Evolutionary conservation across 805 yeast species (phyloP).

Genomic region (Dipodascus albidus): DNA sequence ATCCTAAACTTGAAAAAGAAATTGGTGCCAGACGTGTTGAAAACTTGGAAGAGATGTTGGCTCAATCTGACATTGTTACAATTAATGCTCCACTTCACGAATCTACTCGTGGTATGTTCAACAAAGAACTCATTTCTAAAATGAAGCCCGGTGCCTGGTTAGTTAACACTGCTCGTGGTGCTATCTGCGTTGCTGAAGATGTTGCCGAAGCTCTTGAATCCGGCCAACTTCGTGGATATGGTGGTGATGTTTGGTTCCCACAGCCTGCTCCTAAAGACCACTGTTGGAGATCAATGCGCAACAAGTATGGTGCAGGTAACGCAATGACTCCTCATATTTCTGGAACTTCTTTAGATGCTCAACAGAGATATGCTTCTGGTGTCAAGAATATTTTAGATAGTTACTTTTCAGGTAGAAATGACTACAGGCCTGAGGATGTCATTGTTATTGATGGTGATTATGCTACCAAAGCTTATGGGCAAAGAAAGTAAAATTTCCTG

Average conservation of each 20-base stretch:
- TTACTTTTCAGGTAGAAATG: conserved; percentile 48
- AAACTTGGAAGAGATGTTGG: conserved; percentile 50
- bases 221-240: conserved; percentile 68
- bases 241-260: conserved; percentile 80
- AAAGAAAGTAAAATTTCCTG: conserved; percentile 28
- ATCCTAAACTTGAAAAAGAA: conserved; percentile 44
- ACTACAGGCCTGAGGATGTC: conserved; percentile 67
- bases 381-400: conserved; percentile 52
- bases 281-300: conserved; percentile 64
- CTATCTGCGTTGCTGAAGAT: conserved; percentile 60
- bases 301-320: conserved; percentile 61
- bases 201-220: conserved; percentile 61
- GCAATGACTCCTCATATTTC: conserved; percentile 80
- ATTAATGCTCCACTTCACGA: conserved; percentile 71
- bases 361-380: conserved; percentile 60
- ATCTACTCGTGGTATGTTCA: conserved; percentile 52
- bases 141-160: conserved; percentile 66
- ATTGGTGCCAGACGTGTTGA: conserved; percentile 52
- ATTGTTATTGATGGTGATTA: conserved; percentile 63
- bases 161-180: conserved; percentile 76
- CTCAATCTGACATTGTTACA: conserved; percentile 61
- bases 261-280: conserved; percentile 73
- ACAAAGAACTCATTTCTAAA: conserved; percentile 45
- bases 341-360: conserved; percentile 75
- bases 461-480: conserved; percentile 64